Evolutionary conservation across 176 grass and related monocot genomes (phyloP).

Genomic region (Olyra latifolia): DNA sequence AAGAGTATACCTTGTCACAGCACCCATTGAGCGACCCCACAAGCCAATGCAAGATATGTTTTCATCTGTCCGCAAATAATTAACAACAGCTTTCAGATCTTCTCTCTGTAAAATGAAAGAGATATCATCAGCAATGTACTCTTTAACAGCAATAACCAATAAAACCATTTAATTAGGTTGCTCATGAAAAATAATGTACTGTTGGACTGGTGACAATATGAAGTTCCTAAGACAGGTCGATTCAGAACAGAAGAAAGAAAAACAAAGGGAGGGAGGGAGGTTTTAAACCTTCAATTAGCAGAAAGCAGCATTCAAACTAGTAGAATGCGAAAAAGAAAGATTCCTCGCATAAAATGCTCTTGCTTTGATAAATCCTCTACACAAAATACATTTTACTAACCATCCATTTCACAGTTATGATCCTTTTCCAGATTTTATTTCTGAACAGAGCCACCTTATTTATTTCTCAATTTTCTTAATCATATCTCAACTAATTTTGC

Average conservation of each 20-base stretch:
- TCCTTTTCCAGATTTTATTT: conserved; percentile 8
- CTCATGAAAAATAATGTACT: background rate
- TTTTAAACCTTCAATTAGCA: background rate
- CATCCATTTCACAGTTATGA: background rate
- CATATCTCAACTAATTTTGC: background rate
- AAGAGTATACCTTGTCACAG: conserved; percentile 75
- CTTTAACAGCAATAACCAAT: background rate
- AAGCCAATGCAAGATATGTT: conserved; percentile 88
- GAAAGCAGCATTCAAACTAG: background rate
- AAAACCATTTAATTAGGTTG: background rate
- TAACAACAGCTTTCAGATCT: conserved; percentile 89
- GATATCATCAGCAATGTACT: conserved; percentile 30
- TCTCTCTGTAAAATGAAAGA: conserved; percentile 73
- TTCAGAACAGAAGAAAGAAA: conserved; percentile 34
- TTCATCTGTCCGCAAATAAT: conserved; percentile 79
- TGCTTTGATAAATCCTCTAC: background rate
- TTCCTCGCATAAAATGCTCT: background rate
- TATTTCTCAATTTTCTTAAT: background rate
- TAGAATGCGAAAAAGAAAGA: background rate
- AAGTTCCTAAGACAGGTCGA: background rate
- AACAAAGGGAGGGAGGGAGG: background rate
- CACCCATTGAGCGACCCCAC: conserved; percentile 99
- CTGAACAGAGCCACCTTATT: background rate
- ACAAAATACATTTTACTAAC: conserved; percentile 1
- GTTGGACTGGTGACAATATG: background rate